phyloP scores from a whole-genome alignment of 192 early-diverging fungal genomes.

The Backusella morwellensis region DNA sequence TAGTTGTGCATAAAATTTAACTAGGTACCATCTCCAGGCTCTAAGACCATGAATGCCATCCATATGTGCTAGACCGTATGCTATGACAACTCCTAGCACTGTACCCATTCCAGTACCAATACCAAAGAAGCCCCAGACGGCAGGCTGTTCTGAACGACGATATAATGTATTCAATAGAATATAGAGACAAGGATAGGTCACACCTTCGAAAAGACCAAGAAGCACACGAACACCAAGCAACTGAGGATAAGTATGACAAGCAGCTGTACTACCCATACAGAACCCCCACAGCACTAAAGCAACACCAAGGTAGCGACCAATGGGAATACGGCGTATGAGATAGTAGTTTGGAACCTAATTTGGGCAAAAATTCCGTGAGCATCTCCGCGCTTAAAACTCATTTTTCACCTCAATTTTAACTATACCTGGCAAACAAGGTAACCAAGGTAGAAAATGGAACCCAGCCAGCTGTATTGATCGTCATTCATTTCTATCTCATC shows the following conservation, averaged over 20 bases:
- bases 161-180: constrained; percentile 21
- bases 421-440: constrained; percentile 21
- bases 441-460: constrained; percentile 36
- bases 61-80: constrained; percentile 16
- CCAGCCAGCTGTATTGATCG: constrained; percentile 15
- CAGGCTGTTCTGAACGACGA: constrained; percentile 15
- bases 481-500: constrained; percentile 8
- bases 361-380: not conserved
- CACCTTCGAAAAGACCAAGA: constrained; percentile 23
- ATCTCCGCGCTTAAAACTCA: not conserved
- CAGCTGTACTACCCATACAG: constrained; percentile 2
- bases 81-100: constrained; percentile 9
- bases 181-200: constrained; percentile 16
- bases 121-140: constrained; percentile 6
- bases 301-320: constrained; percentile 10
- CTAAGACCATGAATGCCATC: not conserved
- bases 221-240: constrained; percentile 22
- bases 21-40: constrained; percentile 29
- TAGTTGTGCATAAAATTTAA: not conserved
- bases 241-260: constrained; percentile 15
- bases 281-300: constrained; percentile 20
- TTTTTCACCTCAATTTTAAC: not conserved
- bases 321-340: not conserved
- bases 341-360: constrained; percentile 10
- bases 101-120: constrained; percentile 16